Percentiles rank a stretch among this genome's conserved stretches.
phyloP scores from a whole-genome alignment of 805 yeast genomes.

The Pichia nakasei region DNA sequence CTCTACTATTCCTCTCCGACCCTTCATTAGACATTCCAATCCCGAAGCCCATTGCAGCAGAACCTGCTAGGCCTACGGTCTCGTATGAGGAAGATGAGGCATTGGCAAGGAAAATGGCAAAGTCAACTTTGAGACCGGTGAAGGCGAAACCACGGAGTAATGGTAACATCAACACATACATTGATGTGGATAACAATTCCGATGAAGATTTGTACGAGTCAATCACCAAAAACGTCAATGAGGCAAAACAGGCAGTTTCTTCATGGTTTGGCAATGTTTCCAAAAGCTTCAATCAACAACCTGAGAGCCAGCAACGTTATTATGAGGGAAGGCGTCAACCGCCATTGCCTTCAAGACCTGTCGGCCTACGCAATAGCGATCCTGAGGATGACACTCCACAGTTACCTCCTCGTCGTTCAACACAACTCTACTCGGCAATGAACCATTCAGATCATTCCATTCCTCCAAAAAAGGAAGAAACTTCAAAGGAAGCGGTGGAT shows the following conservation, averaged over 20 bases:
- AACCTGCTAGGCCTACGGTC: slow-evolving; percentile 18
- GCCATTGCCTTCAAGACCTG: neutral
- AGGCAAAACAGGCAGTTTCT: slow-evolving; percentile 66
- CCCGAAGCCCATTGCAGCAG: slow-evolving; percentile 31
- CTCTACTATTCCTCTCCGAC: slow-evolving; percentile 71
- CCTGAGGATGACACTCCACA: slow-evolving; percentile 2
- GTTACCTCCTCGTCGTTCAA: slow-evolving; percentile 7
- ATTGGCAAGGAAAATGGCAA: slow-evolving; percentile 73
- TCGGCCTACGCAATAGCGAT: neutral
- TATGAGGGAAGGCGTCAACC: slow-evolving; percentile 10
- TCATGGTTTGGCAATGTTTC: slow-evolving; percentile 70
- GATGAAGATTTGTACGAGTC: slow-evolving; percentile 48
- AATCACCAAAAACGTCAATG: slow-evolving; percentile 68
- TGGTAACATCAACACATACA: neutral
- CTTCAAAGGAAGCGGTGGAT: too few relatives aligned
- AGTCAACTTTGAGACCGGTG: slow-evolving; percentile 35
- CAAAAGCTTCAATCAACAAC: slow-evolving; percentile 30
- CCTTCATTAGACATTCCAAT: slow-evolving; percentile 51
- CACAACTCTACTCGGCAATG: slow-evolving; percentile 26
- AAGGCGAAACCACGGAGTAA: too few relatives aligned
- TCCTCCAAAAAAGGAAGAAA: slow-evolving; percentile 16
- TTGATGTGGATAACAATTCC: slow-evolving; percentile 24
- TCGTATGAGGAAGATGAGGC: slow-evolving; percentile 51
- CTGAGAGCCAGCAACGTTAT: too few relatives aligned
- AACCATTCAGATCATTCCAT: slow-evolving; percentile 13